Percentiles rank a stretch among this genome's conserved stretches.
Evolutionary conservation across 1,139 yeast genomes (phyloP).

Genomic region (Suhomyces kunorum): DNA sequence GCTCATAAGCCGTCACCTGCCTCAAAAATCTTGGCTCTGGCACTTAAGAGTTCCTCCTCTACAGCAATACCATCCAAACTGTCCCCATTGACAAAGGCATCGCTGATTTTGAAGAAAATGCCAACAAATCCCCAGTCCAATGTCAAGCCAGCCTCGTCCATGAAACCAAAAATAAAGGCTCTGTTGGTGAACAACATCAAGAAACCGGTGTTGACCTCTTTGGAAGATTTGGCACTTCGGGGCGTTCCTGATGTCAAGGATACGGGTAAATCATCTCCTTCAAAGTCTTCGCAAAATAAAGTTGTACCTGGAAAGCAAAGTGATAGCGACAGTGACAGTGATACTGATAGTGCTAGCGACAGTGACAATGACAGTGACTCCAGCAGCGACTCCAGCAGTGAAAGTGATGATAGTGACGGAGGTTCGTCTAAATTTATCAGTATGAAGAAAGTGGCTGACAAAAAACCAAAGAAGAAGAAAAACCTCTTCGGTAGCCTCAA

Average conservation of each 20-base stretch:
- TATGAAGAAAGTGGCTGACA: conserved; percentile 14
- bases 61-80: background rate
- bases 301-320: too few species aligned
- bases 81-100: background rate
- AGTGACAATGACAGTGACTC: conserved; percentile 19
- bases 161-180: conserved; percentile 2
- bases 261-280: conserved; percentile 3
- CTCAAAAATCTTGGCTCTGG: background rate
- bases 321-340: conserved; percentile 9
- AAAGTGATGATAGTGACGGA: conserved; percentile 14
- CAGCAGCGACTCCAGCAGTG: conserved; percentile 18
- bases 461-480: conserved; percentile 13
- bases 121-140: background rate
- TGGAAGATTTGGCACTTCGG: conserved; percentile 56
- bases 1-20: background rate
- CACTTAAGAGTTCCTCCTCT: background rate
- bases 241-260: conserved; percentile 69
- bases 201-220: conserved; percentile 45
- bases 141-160: background rate
- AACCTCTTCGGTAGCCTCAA: conserved; percentile 17
- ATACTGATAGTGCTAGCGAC: conserved; percentile 16
- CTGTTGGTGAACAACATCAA: conserved; percentile 18
- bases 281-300: conserved; percentile 1
- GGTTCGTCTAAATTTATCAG: conserved; percentile 19
- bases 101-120: background rate